Conservation (phyloP, 148 eudicot genomes). For the Nepenthes gracilis region DNA sequence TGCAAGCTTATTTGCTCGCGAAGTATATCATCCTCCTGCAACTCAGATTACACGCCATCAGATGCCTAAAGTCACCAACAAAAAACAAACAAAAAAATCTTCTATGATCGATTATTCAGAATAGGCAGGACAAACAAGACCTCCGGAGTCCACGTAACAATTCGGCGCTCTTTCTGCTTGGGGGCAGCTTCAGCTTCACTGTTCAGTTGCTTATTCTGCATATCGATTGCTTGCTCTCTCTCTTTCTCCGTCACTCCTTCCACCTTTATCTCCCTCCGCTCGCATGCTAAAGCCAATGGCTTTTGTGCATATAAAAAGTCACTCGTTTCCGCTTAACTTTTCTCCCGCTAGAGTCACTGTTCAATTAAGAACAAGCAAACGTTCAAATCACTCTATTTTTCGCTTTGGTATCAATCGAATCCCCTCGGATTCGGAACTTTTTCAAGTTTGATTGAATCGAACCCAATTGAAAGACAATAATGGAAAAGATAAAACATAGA, state of each 20-base stretch:
- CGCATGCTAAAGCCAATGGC: conserved; percentile 9
- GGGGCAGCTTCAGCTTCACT: conserved; percentile 20
- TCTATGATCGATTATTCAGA: conserved; percentile 8
- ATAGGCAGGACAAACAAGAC: conserved; percentile 14
- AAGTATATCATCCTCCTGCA: conserved; percentile 92
- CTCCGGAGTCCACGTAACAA: conserved; percentile 92
- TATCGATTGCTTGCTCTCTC: conserved; percentile 12
- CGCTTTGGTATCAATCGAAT: no score
- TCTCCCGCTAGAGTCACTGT: background rate
- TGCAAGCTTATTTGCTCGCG: conserved; percentile 68
- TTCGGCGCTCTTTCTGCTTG: conserved; percentile 65
- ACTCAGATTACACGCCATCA: conserved; percentile 3
- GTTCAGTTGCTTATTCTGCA: conserved; percentile 27
- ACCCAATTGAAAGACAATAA: no score
- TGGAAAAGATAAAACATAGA: no score
- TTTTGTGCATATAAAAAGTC: background rate
- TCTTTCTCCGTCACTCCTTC: conserved; percentile 5
- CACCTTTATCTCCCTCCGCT: conserved; percentile 2
- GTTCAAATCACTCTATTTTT: background rate
- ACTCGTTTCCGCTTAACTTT: background rate
- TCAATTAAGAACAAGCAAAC: background rate
- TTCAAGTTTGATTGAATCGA: no score
- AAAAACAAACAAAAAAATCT: conserved; percentile 2
- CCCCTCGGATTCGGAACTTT: no score
- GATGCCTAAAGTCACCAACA: background rate